Evolutionary conservation across 768 basidiomycete species (phyloP).

Genomic region (Mrakia gelida): DNA sequence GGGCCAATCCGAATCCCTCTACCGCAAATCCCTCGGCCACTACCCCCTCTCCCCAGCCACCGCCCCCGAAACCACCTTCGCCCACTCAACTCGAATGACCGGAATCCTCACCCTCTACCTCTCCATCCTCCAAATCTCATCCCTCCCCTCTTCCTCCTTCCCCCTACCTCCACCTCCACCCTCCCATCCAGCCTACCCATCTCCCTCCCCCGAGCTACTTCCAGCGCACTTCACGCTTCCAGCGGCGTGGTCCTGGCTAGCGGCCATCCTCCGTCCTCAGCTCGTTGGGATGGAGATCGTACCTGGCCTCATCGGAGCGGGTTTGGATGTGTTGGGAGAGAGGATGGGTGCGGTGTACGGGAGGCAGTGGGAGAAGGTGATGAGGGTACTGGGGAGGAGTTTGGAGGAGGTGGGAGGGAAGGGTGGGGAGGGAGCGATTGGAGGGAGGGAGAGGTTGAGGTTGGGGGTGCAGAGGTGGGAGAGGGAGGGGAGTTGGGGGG

Average conservation of each 20-base stretch:
- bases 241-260: conserved; percentile 27
- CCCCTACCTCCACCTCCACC: conserved; percentile 11
- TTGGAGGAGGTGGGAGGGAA: conserved; percentile 5
- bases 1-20: conserved; percentile 45
- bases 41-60: conserved; percentile 39
- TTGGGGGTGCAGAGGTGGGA: conserved; percentile 6
- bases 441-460: conserved; percentile 12
- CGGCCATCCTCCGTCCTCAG: conserved; percentile 16
- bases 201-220: not conserved
- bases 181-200: conserved; percentile 24
- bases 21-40: conserved; percentile 47
- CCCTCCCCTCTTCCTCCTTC: not conserved
- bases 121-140: conserved; percentile 51
- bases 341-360: conserved; percentile 5
- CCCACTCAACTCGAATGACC: conserved; percentile 63
- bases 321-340: conserved; percentile 16
- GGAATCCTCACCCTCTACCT: conserved; percentile 87
- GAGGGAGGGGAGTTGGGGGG: not conserved
- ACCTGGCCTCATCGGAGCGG: conserved; percentile 10
- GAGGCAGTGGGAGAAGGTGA: conserved; percentile 14
- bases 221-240: conserved; percentile 21
- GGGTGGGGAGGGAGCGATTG: not conserved
- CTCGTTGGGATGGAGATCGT: conserved; percentile 9
- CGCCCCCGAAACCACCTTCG: conserved; percentile 53
- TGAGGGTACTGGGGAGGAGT: conserved; percentile 11